Conservation (phyloP, 2,329 filamentous ascomycete species). For the Exophiala phaeomuriformis region DNA sequence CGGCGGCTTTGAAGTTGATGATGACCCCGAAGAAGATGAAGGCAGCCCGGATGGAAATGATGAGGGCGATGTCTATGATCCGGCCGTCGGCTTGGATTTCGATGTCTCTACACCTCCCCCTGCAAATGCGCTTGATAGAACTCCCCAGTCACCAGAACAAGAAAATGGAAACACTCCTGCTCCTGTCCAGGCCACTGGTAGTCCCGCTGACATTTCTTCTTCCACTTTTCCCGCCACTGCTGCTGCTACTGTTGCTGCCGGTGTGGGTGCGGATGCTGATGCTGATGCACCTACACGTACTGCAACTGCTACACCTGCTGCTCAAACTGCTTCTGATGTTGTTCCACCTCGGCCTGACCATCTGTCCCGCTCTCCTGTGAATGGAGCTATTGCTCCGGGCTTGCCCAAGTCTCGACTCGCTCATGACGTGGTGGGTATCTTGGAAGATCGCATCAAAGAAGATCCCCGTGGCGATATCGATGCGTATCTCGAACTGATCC, state of each 20-base stretch:
- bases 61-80: slow-evolving; percentile 29
- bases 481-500: slow-evolving; percentile 82
- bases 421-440: slow-evolving; percentile 66
- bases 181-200: slow-evolving; percentile 44
- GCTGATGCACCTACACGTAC: slow-evolving; percentile 34
- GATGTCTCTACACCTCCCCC: slow-evolving; percentile 21
- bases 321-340: slow-evolving; percentile 31
- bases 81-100: slow-evolving; percentile 22
- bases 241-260: too few relatives aligned
- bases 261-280: slow-evolving; percentile 27
- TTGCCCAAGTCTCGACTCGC: slow-evolving; percentile 51
- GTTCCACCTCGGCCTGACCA: slow-evolving; percentile 18
- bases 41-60: slow-evolving; percentile 24
- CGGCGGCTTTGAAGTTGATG: slow-evolving; percentile 57
- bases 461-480: slow-evolving; percentile 89
- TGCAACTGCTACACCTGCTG: slow-evolving; percentile 39
- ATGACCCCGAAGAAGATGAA: slow-evolving; percentile 49
- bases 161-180: slow-evolving; percentile 37
- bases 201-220: slow-evolving; percentile 41
- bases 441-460: slow-evolving; percentile 86
- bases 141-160: slow-evolving; percentile 56
- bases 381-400: slow-evolving; percentile 27
- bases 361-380: slow-evolving; percentile 23
- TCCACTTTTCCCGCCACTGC: slow-evolving; percentile 38
- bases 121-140: slow-evolving; percentile 28